A percentile compares a stretch with the other conserved stretches of the same genome.
Conservation (phyloP, 2,329 filamentous ascomycete genomes). For the Venturia aucupariae region DNA sequence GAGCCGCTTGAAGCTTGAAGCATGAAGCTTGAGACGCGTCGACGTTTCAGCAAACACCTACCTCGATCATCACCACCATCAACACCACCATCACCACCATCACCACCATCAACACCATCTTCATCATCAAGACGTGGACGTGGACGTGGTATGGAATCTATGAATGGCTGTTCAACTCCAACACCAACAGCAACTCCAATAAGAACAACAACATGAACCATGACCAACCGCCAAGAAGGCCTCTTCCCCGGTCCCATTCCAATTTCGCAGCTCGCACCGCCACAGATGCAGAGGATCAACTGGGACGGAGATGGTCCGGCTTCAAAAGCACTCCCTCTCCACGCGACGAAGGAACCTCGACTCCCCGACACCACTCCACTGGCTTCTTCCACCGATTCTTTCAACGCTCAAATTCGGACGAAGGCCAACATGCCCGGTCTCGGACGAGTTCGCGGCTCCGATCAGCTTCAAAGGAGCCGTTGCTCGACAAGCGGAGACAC, state of each 20-base stretch:
- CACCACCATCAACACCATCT: neutral
- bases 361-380: slow-evolving; percentile 16
- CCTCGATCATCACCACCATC: too few species aligned
- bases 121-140: too few species aligned
- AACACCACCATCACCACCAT: too few species aligned
- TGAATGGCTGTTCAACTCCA: too few species aligned
- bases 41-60: too few species aligned
- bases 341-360: too few species aligned
- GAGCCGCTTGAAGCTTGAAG: too few species aligned
- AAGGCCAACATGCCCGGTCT: neutral
- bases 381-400: slow-evolving; percentile 13
- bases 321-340: slow-evolving; percentile 8
- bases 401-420: neutral
- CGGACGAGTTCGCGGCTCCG: neutral
- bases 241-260: slow-evolving; percentile 22
- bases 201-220: neutral
- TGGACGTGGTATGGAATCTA: too few species aligned
- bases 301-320: slow-evolving; percentile 31
- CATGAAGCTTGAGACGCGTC: too few species aligned
- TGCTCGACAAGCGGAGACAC: neutral
- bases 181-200: too few species aligned
- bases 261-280: slow-evolving; percentile 39
- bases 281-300: slow-evolving; percentile 35
- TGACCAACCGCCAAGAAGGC: neutral
- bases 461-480: neutral